Base-by-base conservation (phyloP, 306 rosid genomes). In the Luffa acutangula region DNA sequence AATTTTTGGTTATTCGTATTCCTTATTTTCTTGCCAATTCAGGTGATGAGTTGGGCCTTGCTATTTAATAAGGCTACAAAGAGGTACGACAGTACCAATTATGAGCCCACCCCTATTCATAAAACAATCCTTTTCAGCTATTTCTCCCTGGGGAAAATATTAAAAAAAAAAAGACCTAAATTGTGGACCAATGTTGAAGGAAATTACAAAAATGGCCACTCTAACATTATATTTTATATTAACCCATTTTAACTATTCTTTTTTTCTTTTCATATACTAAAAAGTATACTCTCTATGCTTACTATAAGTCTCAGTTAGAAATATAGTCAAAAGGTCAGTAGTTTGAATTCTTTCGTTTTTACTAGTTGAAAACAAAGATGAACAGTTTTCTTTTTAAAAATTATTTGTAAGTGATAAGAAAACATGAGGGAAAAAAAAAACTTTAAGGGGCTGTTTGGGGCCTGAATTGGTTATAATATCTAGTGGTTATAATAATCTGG, bases 31-130 rank as follows among this genome's bases (percentile, higher is more conserved):
- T 33, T 49, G 77, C 10, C 39, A 13, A 71, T 0, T 45, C 41
- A 11, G 77, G 78, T 33, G 49, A 73, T 49, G 60, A n/a, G 31
- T 73, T 73, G 77, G 77, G 77, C 77, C 78, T 49, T 48, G 59
- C 45, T 49, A 48, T 73, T 46, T 14, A 51, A 25, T 49, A 33
- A 14, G 78, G 37, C 25, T 25, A 33, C 78, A 49, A 73, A 15
- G 42, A 49, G 78, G 45, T 15, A 25, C 6, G 13, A 2, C 37
- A 11, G 18, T 21, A 21, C 77, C 58, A 72, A 72, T 48, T 4
- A 12, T 71, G 58, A 45, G 77, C 77, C 77, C 77, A 71, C 57
- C 60, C 2, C 14, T 49, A 20, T 20, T 71, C 56, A 43, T 12
- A n/a, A 41, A 20, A 10, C 76, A 70, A 70, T 15, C 53, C 9